These are phyloP conservation scores for Rutstroemia sp. DNA, from an alignment of 2,329 filamentous ascomycete species.

Conservation along the genomic window DNA sequence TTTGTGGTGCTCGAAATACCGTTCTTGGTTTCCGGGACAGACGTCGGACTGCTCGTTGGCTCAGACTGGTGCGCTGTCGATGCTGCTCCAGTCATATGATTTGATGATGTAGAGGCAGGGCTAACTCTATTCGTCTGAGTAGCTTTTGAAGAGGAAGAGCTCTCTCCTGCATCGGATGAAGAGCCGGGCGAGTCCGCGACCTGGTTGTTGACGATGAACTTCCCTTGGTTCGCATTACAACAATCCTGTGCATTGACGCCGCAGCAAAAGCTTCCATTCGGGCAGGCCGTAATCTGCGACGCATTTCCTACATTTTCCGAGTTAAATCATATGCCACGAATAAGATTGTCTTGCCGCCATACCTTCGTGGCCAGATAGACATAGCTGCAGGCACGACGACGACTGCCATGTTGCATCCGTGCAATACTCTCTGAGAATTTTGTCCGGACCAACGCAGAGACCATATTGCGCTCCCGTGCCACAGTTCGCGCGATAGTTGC, in stretches of 20 bases:
- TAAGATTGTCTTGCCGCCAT: background rate
- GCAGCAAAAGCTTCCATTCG: constrained; percentile 6
- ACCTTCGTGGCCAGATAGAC: background rate
- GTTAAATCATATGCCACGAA: background rate
- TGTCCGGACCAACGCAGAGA: background rate
- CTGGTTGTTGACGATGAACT: constrained; percentile 2
- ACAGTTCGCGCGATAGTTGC: constrained; percentile 1
- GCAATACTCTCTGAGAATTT: constrained; percentile 2
- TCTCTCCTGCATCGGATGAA: background rate
- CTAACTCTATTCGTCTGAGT: too few species aligned
- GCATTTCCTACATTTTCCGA: background rate
- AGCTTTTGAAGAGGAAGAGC: too few species aligned
- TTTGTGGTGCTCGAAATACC: too few species aligned
- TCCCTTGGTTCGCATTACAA: background rate
- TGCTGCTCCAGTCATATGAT: too few species aligned
- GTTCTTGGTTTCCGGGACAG: too few species aligned
- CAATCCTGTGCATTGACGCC: background rate
- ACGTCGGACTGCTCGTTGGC: too few species aligned
- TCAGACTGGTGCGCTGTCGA: too few species aligned
- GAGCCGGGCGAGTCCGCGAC: background rate
- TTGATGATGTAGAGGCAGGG: too few species aligned
- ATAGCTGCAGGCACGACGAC: background rate
- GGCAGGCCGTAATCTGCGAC: background rate
- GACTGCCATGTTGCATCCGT: constrained; percentile 7
- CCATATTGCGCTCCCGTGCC: background rate